Evolutionary conservation across 257 asterid species (phyloP), one percentile per base, ranked within the genome.

Genomic region (Striga asiatica): DNA sequence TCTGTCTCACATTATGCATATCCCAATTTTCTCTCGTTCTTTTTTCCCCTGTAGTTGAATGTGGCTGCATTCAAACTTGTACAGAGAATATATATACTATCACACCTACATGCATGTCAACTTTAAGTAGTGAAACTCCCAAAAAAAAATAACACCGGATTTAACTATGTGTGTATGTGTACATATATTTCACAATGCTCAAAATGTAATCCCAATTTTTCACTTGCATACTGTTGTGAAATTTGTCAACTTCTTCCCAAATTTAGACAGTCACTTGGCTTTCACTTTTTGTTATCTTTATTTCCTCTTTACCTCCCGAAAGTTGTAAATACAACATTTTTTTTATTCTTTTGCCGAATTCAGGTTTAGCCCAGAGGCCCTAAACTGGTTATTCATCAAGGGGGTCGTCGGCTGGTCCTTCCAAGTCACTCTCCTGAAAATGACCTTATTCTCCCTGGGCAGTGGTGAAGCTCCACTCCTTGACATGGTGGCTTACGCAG

Each of bases 351-450:
- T 5, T 21, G 3, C 50, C 25, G 8, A 43, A 10, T 43, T 43
- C 80, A 77, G 83, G 73, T 77, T 77, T 68, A 74, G 80, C 61
- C 80, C 83, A 1, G 83, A 77, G 62, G 80, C 80, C 49, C 78
- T 77, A 1, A 74, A 74, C 58, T 74, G 74, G 77, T 62, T 77
- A 34, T 77, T 77, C 31, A 61, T 54, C 8, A 77, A 77, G 56
- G 83, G 80, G 5, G 60, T 74, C 21, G 67, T 77, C 17, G 83
- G 83, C 12, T 77, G 83, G 83, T 35, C 71, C 47, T 74, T 77
- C 20, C 80, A 77, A 68, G 83, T 77, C 2, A 56, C 78, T 19
- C 70, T 77, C n/a, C 69, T 77, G 37, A 77, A 77, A 38, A 74
- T 71, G 76, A 65, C 80, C 5, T 28, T 77, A 17, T 62, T 77